phyloP scores from a whole-genome alignment of 371 early-diverging fungal species.

The Dipsacomyces acuminosporus region DNA sequence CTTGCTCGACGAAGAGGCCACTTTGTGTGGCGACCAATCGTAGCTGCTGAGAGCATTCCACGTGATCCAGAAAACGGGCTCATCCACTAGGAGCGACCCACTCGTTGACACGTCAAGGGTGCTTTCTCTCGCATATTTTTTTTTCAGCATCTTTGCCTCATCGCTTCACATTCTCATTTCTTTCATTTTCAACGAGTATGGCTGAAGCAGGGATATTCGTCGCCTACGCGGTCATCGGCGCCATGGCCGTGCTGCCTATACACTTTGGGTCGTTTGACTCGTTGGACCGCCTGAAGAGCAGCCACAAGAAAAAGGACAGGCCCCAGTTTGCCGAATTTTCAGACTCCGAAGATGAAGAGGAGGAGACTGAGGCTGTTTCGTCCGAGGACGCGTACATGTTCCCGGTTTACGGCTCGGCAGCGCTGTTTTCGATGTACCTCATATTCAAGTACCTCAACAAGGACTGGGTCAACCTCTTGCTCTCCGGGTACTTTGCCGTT shows the following conservation, averaged over 20 bases:
- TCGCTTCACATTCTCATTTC: too few relatives aligned
- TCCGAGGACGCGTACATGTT: constrained; percentile 90
- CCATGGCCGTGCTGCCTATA: constrained; percentile 87
- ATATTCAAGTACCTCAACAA: constrained; percentile 79
- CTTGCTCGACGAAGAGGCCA: too few relatives aligned
- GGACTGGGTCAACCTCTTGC: constrained; percentile 75
- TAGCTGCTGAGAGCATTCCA: too few relatives aligned
- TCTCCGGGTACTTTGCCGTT: constrained; percentile 84
- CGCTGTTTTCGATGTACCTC: constrained; percentile 79
- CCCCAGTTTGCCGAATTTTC: constrained; percentile 48
- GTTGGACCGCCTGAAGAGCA: constrained; percentile 68
- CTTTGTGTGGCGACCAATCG: too few relatives aligned
- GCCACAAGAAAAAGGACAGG: constrained; percentile 44
- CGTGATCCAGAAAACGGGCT: too few relatives aligned
- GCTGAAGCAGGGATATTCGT: constrained; percentile 45
- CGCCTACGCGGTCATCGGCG: constrained; percentile 83
- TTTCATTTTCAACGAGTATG: constrained; percentile 24
- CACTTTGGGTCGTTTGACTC: constrained; percentile 77
- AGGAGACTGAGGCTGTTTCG: constrained; percentile 69
- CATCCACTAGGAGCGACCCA: too few relatives aligned
- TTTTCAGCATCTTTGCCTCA: too few relatives aligned
- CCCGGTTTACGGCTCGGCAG: constrained; percentile 83
- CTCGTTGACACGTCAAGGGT: too few relatives aligned
- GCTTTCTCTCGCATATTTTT: too few relatives aligned
- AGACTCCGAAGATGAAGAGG: constrained; percentile 58